Conservation (phyloP, 768 basidiomycete species). For the Lentinus tigrinus region DNA sequence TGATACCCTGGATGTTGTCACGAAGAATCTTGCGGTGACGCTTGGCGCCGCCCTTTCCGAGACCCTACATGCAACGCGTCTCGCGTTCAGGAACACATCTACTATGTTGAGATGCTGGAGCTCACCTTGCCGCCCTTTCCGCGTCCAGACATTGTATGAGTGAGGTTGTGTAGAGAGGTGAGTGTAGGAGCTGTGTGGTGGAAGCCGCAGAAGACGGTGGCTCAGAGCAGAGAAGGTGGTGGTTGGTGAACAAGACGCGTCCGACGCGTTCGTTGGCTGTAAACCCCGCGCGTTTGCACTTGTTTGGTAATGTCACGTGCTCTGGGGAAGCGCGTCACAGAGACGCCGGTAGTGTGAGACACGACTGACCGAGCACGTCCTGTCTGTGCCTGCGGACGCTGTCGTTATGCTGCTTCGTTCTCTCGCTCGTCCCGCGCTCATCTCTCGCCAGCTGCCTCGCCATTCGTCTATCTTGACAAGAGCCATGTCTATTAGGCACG, state of each 20-base stretch:
- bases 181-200: conserved; percentile 13
- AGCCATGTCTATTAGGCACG: conserved; percentile 59
- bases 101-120: not conserved
- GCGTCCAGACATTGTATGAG: conserved; percentile 65
- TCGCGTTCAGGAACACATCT: not conserved
- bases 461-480: not conserved
- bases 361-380: not conserved
- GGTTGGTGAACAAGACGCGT: conserved; percentile 19
- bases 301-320: conserved; percentile 18
- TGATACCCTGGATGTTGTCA: conserved; percentile 81
- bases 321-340: conserved; percentile 5
- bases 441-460: conserved; percentile 14
- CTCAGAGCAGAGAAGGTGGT: conserved; percentile 11
- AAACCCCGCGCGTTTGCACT: conserved; percentile 15
- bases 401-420: conserved; percentile 17
- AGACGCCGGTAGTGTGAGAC: conserved; percentile 6
- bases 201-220: conserved; percentile 9
- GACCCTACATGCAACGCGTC: conserved; percentile 44
- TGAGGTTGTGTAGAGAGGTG: conserved; percentile 7
- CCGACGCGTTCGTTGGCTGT: conserved; percentile 19
- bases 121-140: conserved; percentile 75
- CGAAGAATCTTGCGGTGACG: conserved; percentile 80
- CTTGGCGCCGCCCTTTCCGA: conserved; percentile 79
- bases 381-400: not conserved
- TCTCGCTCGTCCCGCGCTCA: conserved; percentile 12